Conservation (phyloP, 768 basidiomycete genomes). For the Mycena crocata region DNA sequence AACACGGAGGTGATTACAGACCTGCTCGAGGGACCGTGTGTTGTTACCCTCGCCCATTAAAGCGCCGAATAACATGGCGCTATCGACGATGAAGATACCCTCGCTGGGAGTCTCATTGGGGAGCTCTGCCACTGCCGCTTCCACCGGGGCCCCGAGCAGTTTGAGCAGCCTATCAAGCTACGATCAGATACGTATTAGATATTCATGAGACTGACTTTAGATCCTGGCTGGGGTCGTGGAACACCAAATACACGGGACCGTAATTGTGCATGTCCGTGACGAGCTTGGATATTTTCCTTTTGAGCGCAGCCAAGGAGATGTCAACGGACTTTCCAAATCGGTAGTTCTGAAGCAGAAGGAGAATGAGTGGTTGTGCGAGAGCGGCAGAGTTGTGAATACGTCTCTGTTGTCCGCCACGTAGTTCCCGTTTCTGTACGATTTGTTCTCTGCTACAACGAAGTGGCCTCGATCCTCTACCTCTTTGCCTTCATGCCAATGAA, state of each 20-base stretch:
- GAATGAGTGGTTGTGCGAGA: neutral
- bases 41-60: constrained; percentile 55
- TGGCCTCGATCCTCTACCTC: constrained; percentile 65
- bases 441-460: constrained; percentile 72
- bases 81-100: constrained; percentile 63
- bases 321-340: constrained; percentile 72
- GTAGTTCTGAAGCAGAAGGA: constrained; percentile 63
- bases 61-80: constrained; percentile 64
- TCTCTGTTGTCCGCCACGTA: constrained; percentile 74
- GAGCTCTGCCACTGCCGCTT: constrained; percentile 53
- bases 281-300: constrained; percentile 60
- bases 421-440: constrained; percentile 63
- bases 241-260: constrained; percentile 75
- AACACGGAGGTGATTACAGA: constrained; percentile 60
- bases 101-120: constrained; percentile 54
- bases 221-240: constrained; percentile 83
- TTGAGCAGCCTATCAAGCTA: constrained; percentile 39
- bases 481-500: constrained; percentile 66
- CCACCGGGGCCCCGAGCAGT: constrained; percentile 52
- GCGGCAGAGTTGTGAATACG: constrained; percentile 46
- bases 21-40: constrained; percentile 55
- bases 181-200: neutral
- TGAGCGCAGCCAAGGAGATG: constrained; percentile 63
- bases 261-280: constrained; percentile 47
- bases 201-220: constrained; percentile 63